phyloP scores from a whole-genome alignment of 2,329 filamentous ascomycete genomes.

The Colletotrichum chlorophyti region DNA sequence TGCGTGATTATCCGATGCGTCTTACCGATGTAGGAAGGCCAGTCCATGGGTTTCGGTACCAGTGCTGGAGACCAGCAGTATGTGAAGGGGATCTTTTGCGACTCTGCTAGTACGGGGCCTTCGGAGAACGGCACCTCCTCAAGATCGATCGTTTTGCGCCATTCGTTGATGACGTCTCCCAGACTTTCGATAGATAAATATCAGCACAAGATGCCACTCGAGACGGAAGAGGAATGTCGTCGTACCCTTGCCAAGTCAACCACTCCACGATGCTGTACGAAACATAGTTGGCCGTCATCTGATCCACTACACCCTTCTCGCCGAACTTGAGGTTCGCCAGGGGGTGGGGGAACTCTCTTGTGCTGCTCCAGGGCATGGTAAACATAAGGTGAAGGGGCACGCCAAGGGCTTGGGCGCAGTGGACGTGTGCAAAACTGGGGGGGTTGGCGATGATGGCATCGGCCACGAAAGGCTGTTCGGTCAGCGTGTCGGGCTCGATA shows the following conservation, averaged over 20 bases:
- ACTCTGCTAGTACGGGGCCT: conserved; percentile 72
- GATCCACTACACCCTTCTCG: conserved; percentile 55
- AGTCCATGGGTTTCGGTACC: conserved; percentile 71
- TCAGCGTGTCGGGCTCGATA: conserved; percentile 29
- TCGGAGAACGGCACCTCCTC: conserved; percentile 74
- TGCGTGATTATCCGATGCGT: not conserved
- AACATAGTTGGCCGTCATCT: conserved; percentile 71
- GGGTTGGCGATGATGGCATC: conserved; percentile 60
- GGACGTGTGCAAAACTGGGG: conserved; percentile 55
- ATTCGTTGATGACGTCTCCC: conserved; percentile 78
- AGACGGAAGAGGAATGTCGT: not conserved
- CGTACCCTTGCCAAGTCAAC: conserved; percentile 75
- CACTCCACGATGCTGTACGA: conserved; percentile 77
- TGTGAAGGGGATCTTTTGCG: conserved; percentile 74
- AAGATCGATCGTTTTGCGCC: conserved; percentile 69
- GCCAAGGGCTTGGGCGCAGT: conserved; percentile 51
- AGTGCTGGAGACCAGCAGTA: conserved; percentile 79
- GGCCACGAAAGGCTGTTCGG: conserved; percentile 49
- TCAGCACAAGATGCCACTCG: too few species aligned
- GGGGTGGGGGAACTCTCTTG: conserved; percentile 75
- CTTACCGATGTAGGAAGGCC: conserved; percentile 65
- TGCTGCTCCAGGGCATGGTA: conserved; percentile 78
- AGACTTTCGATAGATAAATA: too few species aligned
- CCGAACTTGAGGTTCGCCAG: conserved; percentile 72
- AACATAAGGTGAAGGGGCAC: conserved; percentile 56